Evolutionary conservation across 2,329 filamentous ascomycete genomes (phyloP), one percentile per base, ranked within the genome.

Genomic region (Boeremia exigua): DNA sequence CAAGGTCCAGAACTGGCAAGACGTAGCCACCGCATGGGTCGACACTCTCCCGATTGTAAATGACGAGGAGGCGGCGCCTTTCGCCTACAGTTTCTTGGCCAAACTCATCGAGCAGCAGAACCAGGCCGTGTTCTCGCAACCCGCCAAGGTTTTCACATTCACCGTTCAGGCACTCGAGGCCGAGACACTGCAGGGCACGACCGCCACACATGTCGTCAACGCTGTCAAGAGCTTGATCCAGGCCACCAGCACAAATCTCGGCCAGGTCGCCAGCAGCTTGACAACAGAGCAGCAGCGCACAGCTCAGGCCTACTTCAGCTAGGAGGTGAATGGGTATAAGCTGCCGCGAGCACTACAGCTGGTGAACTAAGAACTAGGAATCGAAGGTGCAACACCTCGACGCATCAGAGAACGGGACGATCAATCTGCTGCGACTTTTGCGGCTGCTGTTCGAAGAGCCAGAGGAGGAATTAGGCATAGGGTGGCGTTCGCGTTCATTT

Each of bases 61-160:
- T 70, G 95, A 99, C 64, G 95, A 99, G 75, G 95, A 99, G 79
- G 95, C 95, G 4, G 95, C 95, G 17, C 95, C 95, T 12, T 98
- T 96, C 75, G 93, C 93, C 1, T 99, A 99, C 74, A 88, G 88
- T 39, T 99, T 96, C 79, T 81, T 99, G 55, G 88, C 91, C 11
- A 89, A 96, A 74, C 79, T 99, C 60, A 97, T 98, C 73, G 90
- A 96, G 65, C 90, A 96, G 95, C 90, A 90, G 86, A 91, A 97
- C 70, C 90, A 91, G 0, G 87, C 86, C 12, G 90, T 97, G 42
- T 82, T 92, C 68, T 81, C 83, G 60, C 90, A 95, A 72, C 88
- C 91, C 6, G 86, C 86, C 62, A 92, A 92, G 75, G 84, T 93
- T 56, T 98, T 99, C 72, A 86, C 89, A 25, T 89, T 87, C 68